Conservation (phyloP, 805 yeast species). For the Teunomyces funiuensis region DNA sequence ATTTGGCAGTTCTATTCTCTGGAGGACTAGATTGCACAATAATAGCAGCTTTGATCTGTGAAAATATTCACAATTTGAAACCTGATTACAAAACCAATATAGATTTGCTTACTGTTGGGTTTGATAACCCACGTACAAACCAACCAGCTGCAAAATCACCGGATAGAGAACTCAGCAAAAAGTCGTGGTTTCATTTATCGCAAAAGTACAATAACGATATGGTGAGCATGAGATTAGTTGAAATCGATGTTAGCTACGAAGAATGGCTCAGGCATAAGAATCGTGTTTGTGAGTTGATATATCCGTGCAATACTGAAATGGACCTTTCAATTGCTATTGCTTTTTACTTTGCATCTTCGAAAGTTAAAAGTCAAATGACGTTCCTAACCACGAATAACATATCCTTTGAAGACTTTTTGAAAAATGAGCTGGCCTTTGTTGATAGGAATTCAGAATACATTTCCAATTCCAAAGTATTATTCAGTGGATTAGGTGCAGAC, state of each 20-base stretch:
- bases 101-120: conserved; percentile 89
- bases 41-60: conserved; percentile 54
- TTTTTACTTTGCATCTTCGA: conserved; percentile 71
- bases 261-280: conserved; percentile 54
- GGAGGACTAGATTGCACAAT: conserved; percentile 96
- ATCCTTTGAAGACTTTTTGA: conserved; percentile 19
- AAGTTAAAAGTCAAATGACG: conserved; percentile 1
- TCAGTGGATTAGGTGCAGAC: conserved; percentile 97
- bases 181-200: conserved; percentile 57
- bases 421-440: conserved; percentile 9
- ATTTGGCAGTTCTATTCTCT: conserved; percentile 71
- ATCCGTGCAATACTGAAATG: conserved; percentile 89
- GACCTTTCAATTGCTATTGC: conserved; percentile 95
- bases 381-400: conserved; percentile 3
- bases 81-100: conserved; percentile 29
- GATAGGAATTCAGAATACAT: conserved; percentile 30
- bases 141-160: conserved; percentile 68
- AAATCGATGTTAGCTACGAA: conserved; percentile 71
- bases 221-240: conserved; percentile 53
- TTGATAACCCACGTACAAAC: conserved; percentile 82
- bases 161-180: conserved; percentile 73
- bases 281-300: conserved; percentile 65
- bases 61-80: conserved; percentile 19
- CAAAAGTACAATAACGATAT: conserved; percentile 34
- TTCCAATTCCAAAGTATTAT: conserved; percentile 64